A percentile compares a stretch with the other conserved stretches of the same genome.
Conservation (phyloP, 2,329 filamentous ascomycete species). For the Phialocephala subalpina region DNA sequence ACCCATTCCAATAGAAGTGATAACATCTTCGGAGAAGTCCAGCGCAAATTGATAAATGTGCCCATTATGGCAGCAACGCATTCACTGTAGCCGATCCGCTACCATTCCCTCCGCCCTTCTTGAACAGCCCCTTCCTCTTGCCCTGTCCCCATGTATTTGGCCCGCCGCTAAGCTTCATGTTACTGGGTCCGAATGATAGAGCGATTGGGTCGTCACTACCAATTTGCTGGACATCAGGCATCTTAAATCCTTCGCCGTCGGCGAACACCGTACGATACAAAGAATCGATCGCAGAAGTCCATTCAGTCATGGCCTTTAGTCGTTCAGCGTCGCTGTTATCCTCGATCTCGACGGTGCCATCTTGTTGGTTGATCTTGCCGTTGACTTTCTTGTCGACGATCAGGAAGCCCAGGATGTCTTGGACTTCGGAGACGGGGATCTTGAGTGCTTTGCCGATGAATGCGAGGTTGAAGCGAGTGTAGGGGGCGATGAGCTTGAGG, state of each 20-base stretch:
- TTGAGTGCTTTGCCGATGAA: constrained; percentile 91
- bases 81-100: constrained; percentile 6
- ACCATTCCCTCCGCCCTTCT: constrained; percentile 7
- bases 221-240: constrained; percentile 35
- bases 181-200: background rate
- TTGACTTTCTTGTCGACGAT: constrained; percentile 90
- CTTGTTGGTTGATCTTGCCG: constrained; percentile 89
- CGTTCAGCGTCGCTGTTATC: constrained; percentile 78
- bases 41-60: background rate
- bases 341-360: constrained; percentile 83
- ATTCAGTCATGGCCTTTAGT: constrained; percentile 74
- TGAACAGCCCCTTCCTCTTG: background rate
- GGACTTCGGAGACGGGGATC: constrained; percentile 85
- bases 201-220: constrained; percentile 9
- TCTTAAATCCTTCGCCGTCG: constrained; percentile 75
- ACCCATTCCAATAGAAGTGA: background rate
- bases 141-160: background rate
- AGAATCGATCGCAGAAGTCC: constrained; percentile 73
- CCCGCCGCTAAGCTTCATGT: background rate
- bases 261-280: constrained; percentile 78
- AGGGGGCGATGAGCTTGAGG: constrained; percentile 91
- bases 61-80: background rate
- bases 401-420: constrained; percentile 94
- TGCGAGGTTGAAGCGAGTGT: constrained; percentile 86
- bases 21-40: background rate